A percentile compares a stretch with the other conserved stretches of the same genome.
Conservation (phyloP, 345 rosid genomes). For the Reutealis trisperma region DNA sequence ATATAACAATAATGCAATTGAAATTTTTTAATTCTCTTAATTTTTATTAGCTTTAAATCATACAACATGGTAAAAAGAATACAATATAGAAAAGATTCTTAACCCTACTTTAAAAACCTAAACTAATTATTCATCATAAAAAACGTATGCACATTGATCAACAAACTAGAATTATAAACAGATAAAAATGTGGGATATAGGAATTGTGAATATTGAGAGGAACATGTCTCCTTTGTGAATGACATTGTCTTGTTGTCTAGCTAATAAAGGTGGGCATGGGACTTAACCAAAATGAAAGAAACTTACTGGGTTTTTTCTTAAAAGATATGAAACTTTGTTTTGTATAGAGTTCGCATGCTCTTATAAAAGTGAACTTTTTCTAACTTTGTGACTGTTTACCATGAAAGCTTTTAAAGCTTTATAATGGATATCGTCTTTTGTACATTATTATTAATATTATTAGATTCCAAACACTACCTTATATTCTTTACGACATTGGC, state of each 20-base stretch:
- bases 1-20: no score
- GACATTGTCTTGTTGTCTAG: background rate
- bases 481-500: constrained; percentile 4
- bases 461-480: constrained; percentile 25
- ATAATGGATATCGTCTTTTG: background rate
- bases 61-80: no score
- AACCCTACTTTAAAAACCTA: no score
- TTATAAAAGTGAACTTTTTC: constrained; percentile 19
- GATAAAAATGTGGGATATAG: no score
- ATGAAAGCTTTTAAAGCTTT: constrained; percentile 7
- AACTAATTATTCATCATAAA: no score
- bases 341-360: constrained; percentile 27
- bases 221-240: no score
- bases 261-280: constrained; percentile 9
- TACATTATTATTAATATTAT: constrained; percentile 8
- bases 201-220: no score
- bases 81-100: no score
- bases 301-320: constrained; percentile 9
- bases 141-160: no score
- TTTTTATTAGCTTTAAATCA: no score
- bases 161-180: no score
- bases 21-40: no score
- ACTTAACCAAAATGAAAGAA: background rate
- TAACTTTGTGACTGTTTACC: constrained; percentile 6
- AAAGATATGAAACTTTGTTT: constrained; percentile 23